Percentiles rank a stretch among this genome's conserved stretches.
These are phyloP conservation scores for Dipodascus albidus DNA, from an alignment of 805 yeast genomes.

Conservation along the genomic window DNA sequence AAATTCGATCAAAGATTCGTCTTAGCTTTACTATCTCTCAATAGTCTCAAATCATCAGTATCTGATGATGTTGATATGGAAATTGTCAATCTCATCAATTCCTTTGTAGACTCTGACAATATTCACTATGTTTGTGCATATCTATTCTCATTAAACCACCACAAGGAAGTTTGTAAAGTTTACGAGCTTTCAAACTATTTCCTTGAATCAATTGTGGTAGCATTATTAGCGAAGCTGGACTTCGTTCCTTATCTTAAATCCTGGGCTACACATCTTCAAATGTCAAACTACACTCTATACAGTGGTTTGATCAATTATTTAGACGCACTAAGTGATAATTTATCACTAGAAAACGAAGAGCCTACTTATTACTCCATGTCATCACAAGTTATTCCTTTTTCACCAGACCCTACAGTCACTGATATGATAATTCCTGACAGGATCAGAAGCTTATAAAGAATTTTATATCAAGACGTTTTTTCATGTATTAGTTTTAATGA, in stretches of 20 bases:
- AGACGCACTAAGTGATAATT: background rate
- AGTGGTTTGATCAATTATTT: background rate
- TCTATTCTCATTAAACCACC: background rate
- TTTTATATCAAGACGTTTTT: too few relatives aligned
- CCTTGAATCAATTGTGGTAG: background rate
- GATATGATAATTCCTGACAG: background rate
- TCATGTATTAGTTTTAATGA: too few relatives aligned
- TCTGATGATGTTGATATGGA: background rate
- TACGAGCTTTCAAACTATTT: background rate
- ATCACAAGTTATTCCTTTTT: background rate
- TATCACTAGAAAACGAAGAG: background rate
- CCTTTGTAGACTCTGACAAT: background rate
- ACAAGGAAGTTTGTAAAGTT: background rate
- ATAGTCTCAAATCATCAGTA: background rate
- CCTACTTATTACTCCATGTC: background rate
- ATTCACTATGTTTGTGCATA: constrained; percentile 2
- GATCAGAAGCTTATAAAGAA: background rate
- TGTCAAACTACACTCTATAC: background rate
- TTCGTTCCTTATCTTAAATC: background rate
- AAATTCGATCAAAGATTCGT: background rate
- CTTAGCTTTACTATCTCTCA: background rate
- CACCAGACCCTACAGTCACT: background rate
- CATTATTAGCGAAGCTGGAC: background rate
- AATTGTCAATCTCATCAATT: background rate
- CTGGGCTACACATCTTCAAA: background rate